These are phyloP conservation scores for Letharia columbiana DNA, from an alignment of 495 filamentous ascomycete genomes.

Conservation along the genomic window DNA sequence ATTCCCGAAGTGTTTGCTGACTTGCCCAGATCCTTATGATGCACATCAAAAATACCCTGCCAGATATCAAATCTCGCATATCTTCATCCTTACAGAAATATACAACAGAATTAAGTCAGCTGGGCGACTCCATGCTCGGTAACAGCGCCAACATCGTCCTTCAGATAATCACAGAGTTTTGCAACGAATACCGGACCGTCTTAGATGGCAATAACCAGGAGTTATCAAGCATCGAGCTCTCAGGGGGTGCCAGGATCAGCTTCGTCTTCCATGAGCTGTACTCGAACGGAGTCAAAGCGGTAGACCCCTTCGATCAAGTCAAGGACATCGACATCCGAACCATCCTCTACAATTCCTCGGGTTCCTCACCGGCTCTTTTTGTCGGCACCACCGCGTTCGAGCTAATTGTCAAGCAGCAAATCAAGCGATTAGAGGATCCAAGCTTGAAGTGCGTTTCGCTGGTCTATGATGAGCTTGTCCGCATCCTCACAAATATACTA, in stretches of 20 bases:
- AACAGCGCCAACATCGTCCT: slow-evolving; percentile 94
- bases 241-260: slow-evolving; percentile 95
- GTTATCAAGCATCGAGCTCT: slow-evolving; percentile 79
- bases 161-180: slow-evolving; percentile 98
- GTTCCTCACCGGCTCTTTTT: slow-evolving; percentile 92
- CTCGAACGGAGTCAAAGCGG: slow-evolving; percentile 94
- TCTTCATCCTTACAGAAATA: slow-evolving; percentile 90
- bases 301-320: slow-evolving; percentile 94
- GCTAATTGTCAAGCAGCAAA: slow-evolving; percentile 97
- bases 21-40: slow-evolving; percentile 84
- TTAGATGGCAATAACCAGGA: slow-evolving; percentile 95
- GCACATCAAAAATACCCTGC: slow-evolving; percentile 99
- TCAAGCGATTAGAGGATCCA: slow-evolving; percentile 92
- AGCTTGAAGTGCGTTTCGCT: slow-evolving; percentile 93
- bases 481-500: slow-evolving; percentile 85
- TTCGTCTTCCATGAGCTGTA: slow-evolving; percentile 99
- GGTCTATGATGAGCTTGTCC: slow-evolving; percentile 95
- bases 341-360: slow-evolving; percentile 96
- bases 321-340: slow-evolving; percentile 98
- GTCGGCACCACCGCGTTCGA: slow-evolving; percentile 97
- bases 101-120: slow-evolving; percentile 62
- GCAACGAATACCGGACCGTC: slow-evolving; percentile 91
- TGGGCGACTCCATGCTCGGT: slow-evolving; percentile 93
- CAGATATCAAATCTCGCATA: slow-evolving; percentile 96
- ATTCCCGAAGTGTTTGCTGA: slow-evolving; percentile 15